Evolutionary conservation across 257 asterid genomes (phyloP), one percentile per base, ranked within the genome.

Genomic region (Plantago ovata): DNA sequence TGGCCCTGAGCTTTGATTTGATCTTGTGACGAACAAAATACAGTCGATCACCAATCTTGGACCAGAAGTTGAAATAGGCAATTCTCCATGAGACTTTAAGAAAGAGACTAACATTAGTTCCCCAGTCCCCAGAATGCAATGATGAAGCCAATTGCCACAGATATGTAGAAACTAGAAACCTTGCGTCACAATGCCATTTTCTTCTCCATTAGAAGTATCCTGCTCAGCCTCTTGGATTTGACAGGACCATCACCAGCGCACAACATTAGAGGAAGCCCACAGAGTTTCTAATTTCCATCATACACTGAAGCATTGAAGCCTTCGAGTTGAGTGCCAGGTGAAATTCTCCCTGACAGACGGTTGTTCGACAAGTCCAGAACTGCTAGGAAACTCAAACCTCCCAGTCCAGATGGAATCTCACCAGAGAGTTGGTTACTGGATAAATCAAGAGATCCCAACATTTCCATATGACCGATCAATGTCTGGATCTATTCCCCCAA

Each of bases 141-240:
- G 2, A 44, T 44, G 49, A 44, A 44, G 19, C 49, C 49, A 14
- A 44, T n/a, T 14, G 49, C 49, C 49, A 44, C 7, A 14, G 49
- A 44, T 44, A 44, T 44, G 49, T n/a, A n/a, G n/a, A n/a, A n/a
- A n/a, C n/a, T 44, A 44, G 49, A 44, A 44, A 44, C 20, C 49
- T 44, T n/a, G 0, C 16, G 49, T 44, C 8, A 44, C 50, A 44
- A 44, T n/a, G 21, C 18, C 11, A 5, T n/a, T n/a, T n/a, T 44
- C 50, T 18, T n/a, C 50, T 3, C 13, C 44, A 40, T 9, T 14
- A 40, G 1, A 40, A 40, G n/a, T 21, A 44, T 44, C 18, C 14
- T 44, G 49, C 49, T 44, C 49, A n/a, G n/a, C 16, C 15, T 20
- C 14, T n/a, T 8, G 20, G 49, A 1, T n/a, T 18, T 44, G 21